phyloP scores from a whole-genome alignment of 2,329 filamentous ascomycete species.

The Ampelomyces quisqualis region DNA sequence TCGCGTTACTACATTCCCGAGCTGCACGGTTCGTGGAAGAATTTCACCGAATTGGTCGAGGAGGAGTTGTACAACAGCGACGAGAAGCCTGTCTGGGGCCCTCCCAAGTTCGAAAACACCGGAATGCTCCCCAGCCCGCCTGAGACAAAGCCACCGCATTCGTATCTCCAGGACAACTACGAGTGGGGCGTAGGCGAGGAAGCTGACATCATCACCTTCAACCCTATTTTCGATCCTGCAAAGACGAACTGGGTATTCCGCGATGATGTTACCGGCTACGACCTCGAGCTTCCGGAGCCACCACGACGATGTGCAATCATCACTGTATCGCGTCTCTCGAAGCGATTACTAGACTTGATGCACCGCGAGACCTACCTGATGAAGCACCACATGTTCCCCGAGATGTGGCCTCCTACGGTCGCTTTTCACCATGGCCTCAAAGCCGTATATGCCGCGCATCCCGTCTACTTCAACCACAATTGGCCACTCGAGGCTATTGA shows the following conservation, averaged over 20 bases:
- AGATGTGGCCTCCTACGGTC: constrained; percentile 75
- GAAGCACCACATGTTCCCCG: constrained; percentile 71
- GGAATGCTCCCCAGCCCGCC: constrained; percentile 60
- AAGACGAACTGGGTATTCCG: constrained; percentile 72
- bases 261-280: constrained; percentile 68
- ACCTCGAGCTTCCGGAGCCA: constrained; percentile 55
- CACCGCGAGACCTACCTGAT: constrained; percentile 72
- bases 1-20: constrained; percentile 72
- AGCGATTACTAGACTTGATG: constrained; percentile 71
- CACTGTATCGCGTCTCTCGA: constrained; percentile 72
- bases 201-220: constrained; percentile 71
- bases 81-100: constrained; percentile 65
- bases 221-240: constrained; percentile 75
- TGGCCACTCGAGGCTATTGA: constrained; percentile 58
- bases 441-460: constrained; percentile 74
- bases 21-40: constrained; percentile 66
- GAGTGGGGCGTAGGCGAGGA: constrained; percentile 76
- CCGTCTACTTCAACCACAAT: constrained; percentile 74
- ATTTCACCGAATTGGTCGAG: constrained; percentile 67
- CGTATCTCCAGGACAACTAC: constrained; percentile 64
- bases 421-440: constrained; percentile 77
- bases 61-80: constrained; percentile 53
- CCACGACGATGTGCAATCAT: constrained; percentile 76
- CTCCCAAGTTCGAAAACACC: constrained; percentile 48
- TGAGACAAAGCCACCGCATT: constrained; percentile 63